Evolutionary conservation across 169 alveolate species (phyloP).

Genomic region (Plasmodium cynomolgi): DNA sequence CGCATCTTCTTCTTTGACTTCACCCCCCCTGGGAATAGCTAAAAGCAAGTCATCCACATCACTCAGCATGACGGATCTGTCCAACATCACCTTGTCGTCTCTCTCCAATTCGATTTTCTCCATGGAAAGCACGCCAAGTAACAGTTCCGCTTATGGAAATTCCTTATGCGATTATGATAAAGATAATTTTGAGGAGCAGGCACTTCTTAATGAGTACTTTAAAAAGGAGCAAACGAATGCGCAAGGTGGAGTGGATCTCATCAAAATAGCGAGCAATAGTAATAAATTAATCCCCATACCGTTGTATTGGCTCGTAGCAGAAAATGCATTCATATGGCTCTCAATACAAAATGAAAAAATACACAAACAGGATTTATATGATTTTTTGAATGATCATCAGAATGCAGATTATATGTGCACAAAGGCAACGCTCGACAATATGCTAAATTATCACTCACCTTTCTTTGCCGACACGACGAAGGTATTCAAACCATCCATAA

Average conservation of each 20-base stretch:
- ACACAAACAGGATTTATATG: conserved; percentile 35
- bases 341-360: conserved; percentile 65
- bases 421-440: conserved; percentile 61
- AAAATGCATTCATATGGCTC: conserved; percentile 68
- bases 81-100: conserved; percentile 48
- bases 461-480: conserved; percentile 32
- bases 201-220: conserved; percentile 57
- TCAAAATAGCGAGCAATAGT: conserved; percentile 47
- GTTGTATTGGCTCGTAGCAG: conserved; percentile 70
- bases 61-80: conserved; percentile 1
- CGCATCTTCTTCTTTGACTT: background rate
- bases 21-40: background rate
- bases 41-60: background rate
- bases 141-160: conserved; percentile 27
- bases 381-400: conserved; percentile 26
- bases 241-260: conserved; percentile 8
- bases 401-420: conserved; percentile 68
- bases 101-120: conserved; percentile 50
- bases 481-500: conserved; percentile 47
- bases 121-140: conserved; percentile 20
- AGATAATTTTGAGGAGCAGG: conserved; percentile 53
- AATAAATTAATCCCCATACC: conserved; percentile 69
- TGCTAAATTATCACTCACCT: conserved; percentile 67
- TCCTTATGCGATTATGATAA: conserved; percentile 61
- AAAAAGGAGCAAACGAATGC: conserved; percentile 27